Evolutionary conservation across 2,329 filamentous ascomycete genomes (phyloP), one percentile per base, ranked within the genome.

Genomic region (Endothia cerciana): DNA sequence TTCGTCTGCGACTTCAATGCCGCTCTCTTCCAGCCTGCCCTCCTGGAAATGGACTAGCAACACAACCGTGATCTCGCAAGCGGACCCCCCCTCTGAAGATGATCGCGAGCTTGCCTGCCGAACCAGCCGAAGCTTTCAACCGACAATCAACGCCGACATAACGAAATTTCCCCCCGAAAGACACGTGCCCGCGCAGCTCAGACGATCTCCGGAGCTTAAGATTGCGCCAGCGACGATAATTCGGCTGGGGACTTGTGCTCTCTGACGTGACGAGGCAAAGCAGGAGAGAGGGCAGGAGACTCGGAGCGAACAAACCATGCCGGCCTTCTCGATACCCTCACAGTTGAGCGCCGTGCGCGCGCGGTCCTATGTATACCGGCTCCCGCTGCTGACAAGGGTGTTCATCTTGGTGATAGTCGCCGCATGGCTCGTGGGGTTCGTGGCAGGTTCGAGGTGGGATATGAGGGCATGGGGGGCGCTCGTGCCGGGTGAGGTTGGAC

Each of bases 341-440:
- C 83, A 72, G 65, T 89, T 96, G 78, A 94, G 89, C 78, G 87
- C 90, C 40, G 78, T 85, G 68, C 88, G 92, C 71, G 84, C 93
- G 72, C 90, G 92, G 70, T 92, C 91, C 10, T 97, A 97, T 76
- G 74, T 97, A 70, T 83, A 92, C 67, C 89, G 93, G 59, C 83
- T 98, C n/a, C 94, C 95, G 43, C 83, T 98, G 1, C 93, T 95
- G 75, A 97, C 95, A 33, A 88, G 94, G 60, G 77, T 85, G 22
- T 85, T 93, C 17, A 76, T 93, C 25, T 73, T 88, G 4, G 78
- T 89, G 55, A 91, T 97, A 65, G 73, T 91, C 40, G 79, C 82
- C 15, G 84, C 92, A 69, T 96, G 90, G 87, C 36, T 62, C 30
- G 60, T 36, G 17, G 51, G 55, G 3, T 36, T 58, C 22, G 61